Conservation (phyloP, 768 basidiomycete species). For the Phanerochaete sordida region DNA sequence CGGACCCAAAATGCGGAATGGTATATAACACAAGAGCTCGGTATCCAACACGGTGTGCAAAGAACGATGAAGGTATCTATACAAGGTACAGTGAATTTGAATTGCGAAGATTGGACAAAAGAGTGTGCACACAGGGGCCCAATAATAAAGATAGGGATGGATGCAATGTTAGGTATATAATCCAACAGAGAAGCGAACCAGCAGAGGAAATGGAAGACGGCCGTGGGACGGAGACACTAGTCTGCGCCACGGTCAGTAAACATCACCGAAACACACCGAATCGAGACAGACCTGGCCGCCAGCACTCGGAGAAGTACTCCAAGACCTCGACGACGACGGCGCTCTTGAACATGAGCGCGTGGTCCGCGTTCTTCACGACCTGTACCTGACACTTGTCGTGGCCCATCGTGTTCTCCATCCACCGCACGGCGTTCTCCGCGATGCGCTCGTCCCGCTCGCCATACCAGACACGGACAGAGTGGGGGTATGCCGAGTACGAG, state of each 20-base stretch:
- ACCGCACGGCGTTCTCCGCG: conserved; percentile 82
- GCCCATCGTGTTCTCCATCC: conserved; percentile 88
- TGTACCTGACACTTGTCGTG: conserved; percentile 71
- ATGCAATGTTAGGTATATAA: conserved; percentile 28
- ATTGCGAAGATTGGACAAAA: neutral
- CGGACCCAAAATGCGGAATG: conserved; percentile 2
- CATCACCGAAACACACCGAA: neutral
- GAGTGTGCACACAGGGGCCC: neutral
- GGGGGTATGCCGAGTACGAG: conserved; percentile 76
- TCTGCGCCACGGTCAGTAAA: neutral
- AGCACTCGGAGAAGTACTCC: conserved; percentile 57
- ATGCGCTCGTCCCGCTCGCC: conserved; percentile 94
- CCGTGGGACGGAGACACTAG: neutral
- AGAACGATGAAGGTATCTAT: conserved; percentile 4
- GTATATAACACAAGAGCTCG: neutral
- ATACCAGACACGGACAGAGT: conserved; percentile 83
- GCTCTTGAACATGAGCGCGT: conserved; percentile 91
- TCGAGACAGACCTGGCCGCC: conserved; percentile 23
- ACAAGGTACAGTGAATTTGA: neutral
- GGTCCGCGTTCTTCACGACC: conserved; percentile 85
- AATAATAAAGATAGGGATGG: neutral
- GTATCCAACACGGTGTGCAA: conserved; percentile 1
- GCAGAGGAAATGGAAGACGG: conserved; percentile 6
- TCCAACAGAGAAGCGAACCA: conserved; percentile 23
- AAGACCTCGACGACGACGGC: conserved; percentile 83